phyloP scores from a whole-genome alignment of 1,284 basidiomycete genomes.

The Earliella scabrosa region DNA sequence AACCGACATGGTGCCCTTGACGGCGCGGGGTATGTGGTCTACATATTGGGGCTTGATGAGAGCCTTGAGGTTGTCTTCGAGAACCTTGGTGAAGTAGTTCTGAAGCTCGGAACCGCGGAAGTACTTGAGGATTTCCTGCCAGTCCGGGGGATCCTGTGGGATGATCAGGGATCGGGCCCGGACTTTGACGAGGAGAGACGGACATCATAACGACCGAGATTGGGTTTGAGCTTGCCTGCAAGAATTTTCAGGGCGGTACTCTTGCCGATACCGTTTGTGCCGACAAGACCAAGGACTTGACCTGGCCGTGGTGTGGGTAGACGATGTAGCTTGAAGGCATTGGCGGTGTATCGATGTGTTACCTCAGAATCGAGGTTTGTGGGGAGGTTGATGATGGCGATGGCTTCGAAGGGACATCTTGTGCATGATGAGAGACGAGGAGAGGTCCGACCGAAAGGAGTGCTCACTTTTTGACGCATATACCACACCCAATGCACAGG shows the following conservation, averaged over 20 bases:
- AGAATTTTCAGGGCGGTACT: constrained; percentile 95
- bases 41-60: constrained; percentile 99
- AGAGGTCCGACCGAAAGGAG: neutral
- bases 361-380: constrained; percentile 94
- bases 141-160: constrained; percentile 88
- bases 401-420: constrained; percentile 97
- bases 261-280: constrained; percentile 98
- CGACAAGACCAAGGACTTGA: constrained; percentile 94
- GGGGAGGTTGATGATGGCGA: constrained; percentile 95
- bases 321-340: constrained; percentile 97
- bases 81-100: constrained; percentile 98
- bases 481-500: constrained; percentile 96
- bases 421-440: neutral
- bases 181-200: constrained; percentile 33
- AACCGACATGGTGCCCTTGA: constrained; percentile 90
- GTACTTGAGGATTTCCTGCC: constrained; percentile 96
- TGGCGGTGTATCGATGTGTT: constrained; percentile 96
- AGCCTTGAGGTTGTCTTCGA: constrained; percentile 97
- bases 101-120: constrained; percentile 97
- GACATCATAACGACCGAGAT: constrained; percentile 89
- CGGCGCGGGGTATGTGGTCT: constrained; percentile 94
- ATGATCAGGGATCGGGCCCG: constrained; percentile 7
- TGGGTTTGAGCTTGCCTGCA: constrained; percentile 94
- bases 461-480: constrained; percentile 95
- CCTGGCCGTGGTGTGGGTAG: constrained; percentile 94